Evolutionary conservation across 805 yeast genomes (phyloP).

Genomic region (Metschnikowia shivogae): DNA sequence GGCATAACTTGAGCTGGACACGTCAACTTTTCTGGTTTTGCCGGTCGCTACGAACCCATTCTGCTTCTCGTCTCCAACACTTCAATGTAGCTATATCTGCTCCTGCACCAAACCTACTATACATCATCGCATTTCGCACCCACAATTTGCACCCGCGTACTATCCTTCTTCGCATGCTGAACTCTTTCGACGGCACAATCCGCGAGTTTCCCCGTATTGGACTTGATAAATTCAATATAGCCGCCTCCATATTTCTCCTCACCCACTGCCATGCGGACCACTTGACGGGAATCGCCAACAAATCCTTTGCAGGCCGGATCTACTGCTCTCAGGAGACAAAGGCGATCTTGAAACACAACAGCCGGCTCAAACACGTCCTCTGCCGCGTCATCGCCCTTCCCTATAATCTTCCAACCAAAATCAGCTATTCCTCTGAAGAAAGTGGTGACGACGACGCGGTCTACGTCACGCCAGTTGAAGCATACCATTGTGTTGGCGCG

Average conservation of each 20-base stretch:
- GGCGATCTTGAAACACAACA: conserved; percentile 19
- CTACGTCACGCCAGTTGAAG: conserved; percentile 40
- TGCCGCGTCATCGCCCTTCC: conserved; percentile 19
- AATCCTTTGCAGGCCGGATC: conserved; percentile 37
- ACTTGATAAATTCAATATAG: conserved; percentile 31
- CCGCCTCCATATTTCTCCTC: conserved; percentile 28
- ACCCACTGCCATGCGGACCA: conserved; percentile 59
- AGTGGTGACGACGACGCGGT: conserved; percentile 16
- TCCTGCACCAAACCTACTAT: too few relatives aligned
- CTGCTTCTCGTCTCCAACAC: too few relatives aligned
- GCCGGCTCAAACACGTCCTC: conserved; percentile 16
- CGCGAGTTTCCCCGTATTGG: conserved; percentile 47
- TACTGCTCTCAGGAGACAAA: conserved; percentile 46
- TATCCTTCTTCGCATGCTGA: conserved; percentile 8
- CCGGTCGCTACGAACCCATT: too few relatives aligned
- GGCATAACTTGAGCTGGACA: too few relatives aligned
- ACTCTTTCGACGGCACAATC: conserved; percentile 40
- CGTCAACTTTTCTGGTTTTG: too few relatives aligned
- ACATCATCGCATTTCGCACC: conserved; percentile 1
- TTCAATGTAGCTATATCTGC: too few relatives aligned
- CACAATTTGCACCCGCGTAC: conserved; percentile 10
- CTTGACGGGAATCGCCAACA: conserved; percentile 41
- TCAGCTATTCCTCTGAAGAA: background rate
- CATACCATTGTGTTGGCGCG: conserved; percentile 61
- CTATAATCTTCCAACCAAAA: conserved; percentile 18